phyloP scores from a whole-genome alignment of 164 flowering plant species.

The Aristolochia contorta region DNA sequence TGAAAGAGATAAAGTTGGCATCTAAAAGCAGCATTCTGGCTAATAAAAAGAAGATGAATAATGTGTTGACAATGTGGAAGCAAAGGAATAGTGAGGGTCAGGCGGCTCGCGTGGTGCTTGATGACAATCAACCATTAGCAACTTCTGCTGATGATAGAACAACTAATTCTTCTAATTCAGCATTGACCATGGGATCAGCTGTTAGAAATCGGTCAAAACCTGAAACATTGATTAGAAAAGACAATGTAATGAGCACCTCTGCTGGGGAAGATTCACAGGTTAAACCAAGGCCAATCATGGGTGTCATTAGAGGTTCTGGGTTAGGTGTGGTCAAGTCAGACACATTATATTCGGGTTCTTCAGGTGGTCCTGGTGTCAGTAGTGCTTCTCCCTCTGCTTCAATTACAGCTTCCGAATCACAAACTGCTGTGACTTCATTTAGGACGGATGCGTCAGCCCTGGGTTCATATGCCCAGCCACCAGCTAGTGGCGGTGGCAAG shows the following conservation, averaged over 20 bases:
- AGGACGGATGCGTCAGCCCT: conserved; percentile 84
- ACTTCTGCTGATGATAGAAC: conserved; percentile 37
- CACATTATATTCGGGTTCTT: conserved; percentile 36
- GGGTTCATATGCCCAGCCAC: conserved; percentile 61
- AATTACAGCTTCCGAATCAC: conserved; percentile 26
- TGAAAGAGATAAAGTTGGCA: conserved; percentile 81
- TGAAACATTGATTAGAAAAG: conserved; percentile 34
- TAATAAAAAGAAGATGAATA: conserved; percentile 92
- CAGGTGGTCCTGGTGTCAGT: conserved; percentile 9
- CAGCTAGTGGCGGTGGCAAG: conserved; percentile 54
- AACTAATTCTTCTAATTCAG: conserved; percentile 2
- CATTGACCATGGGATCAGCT: conserved; percentile 18
- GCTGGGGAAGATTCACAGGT: conserved; percentile 33
- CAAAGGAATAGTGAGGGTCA: conserved; percentile 95
- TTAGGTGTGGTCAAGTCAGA: conserved; percentile 64
- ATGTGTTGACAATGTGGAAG: conserved; percentile 94
- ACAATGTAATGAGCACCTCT: conserved; percentile 23
- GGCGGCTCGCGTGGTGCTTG: conserved; percentile 76
- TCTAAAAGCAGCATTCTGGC: conserved; percentile 90
- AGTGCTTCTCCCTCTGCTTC: conserved; percentile 16
- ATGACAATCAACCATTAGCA: conserved; percentile 30
- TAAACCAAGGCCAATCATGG: conserved; percentile 58
- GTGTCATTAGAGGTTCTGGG: conserved; percentile 88
- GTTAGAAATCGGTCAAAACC: conserved; percentile 40
- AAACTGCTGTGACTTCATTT: conserved; percentile 38